Evolutionary conservation across 331 rosid species (phyloP), one percentile per base, ranked within the genome.

Genomic region (Acacia pycnantha): DNA sequence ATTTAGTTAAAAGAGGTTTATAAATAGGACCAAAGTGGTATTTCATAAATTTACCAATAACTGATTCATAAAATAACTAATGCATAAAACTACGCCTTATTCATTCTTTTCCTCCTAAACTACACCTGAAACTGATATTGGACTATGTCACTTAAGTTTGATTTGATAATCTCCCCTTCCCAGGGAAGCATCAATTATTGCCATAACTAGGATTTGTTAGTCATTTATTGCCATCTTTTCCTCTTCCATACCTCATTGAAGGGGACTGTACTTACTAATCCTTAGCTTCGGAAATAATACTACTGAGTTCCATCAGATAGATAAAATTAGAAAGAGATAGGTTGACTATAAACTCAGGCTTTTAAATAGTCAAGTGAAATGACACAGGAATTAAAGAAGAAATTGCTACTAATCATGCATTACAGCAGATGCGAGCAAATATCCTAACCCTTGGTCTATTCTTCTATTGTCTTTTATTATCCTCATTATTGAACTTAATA

Each of bases 121-220:
- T 43, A 43, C 46, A 43, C 12, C 46, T 9, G 46, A 43, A 43
- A 43, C 46, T 43, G 46, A 43, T 2, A 43, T 43, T 43, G 46
- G 46, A 43, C 46, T 10, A 8, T 43, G 10, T 43, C 46, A 68
- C 43, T 51, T 40, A 69, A 78, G 19, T 43, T 72, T 51, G 50
- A 80, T 56, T 84, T 81, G 71, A 43, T 29, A 68, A 61, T 76
- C 70, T 77, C 81, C 54, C 62, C 70, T 66, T 71, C 74, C 68
- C 72, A 44, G 6, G 69, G 70, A 76, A 76, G 37, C 53, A 59
- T 56, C 58, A n/a, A 22, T 74, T 74, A 61, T 41, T 47, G 51
- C 16, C 3, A 12, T 13, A 47, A 47, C 51, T 47, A 43, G 46
- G 46, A 43, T 47, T 47, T 47, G 51, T 11, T 47, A 12, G 18